Conservation (phyloP, 2,329 filamentous ascomycete genomes). For the Graphiopsis chlorocephala region DNA sequence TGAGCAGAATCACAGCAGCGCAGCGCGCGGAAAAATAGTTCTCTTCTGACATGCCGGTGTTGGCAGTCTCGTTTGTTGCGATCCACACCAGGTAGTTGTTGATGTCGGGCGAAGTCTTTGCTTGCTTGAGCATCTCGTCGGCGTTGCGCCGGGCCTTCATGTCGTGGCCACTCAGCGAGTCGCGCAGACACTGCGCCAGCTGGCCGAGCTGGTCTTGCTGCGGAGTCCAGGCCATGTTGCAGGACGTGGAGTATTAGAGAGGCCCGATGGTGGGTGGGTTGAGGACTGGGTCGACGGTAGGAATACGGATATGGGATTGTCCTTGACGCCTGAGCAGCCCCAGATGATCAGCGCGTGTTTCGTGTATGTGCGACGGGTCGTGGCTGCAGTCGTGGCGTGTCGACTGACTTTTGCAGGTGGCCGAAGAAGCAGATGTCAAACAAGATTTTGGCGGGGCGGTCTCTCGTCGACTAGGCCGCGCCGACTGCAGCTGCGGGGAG, state of each 20-base stretch:
- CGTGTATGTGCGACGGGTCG: not conserved
- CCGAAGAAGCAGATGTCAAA: constrained; percentile 10
- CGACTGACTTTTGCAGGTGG: constrained; percentile 10
- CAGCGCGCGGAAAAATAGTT: constrained; percentile 74
- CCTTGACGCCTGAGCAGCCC: not conserved
- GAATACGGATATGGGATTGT: not conserved
- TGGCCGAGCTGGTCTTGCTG: constrained; percentile 82
- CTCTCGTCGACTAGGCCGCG: not conserved
- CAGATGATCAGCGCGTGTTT: not conserved
- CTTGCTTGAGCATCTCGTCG: constrained; percentile 86
- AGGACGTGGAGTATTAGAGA: constrained; percentile 3
- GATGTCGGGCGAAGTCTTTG: constrained; percentile 84
- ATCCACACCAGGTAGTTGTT: constrained; percentile 96
- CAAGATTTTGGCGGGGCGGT: constrained; percentile 8
- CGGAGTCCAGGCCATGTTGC: constrained; percentile 87
- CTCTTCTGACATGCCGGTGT: constrained; percentile 55
- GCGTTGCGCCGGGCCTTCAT: constrained; percentile 81
- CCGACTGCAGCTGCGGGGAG: not conserved
- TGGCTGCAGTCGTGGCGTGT: not conserved
- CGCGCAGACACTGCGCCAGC: constrained; percentile 82
- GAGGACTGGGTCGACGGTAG: not conserved
- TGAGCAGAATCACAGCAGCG: constrained; percentile 89
- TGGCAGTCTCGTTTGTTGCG: constrained; percentile 64
- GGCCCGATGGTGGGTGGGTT: not conserved
- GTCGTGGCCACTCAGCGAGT: constrained; percentile 85